phyloP scores from a whole-genome alignment of 176 grass and related monocot genomes.

The Bromus sterilis region DNA sequence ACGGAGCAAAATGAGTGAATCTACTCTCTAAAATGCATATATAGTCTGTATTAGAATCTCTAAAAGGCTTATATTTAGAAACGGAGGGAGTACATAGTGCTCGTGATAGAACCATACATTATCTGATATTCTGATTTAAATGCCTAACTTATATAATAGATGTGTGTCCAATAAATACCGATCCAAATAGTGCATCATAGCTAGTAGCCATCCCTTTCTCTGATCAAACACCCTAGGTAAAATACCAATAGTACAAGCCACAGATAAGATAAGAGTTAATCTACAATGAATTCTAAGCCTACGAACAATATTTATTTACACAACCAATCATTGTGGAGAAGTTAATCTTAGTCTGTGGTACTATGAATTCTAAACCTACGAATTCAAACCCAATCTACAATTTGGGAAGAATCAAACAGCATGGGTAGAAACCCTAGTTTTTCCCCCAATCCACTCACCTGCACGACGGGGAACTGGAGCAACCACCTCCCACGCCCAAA shows the following conservation, averaged over 20 bases:
- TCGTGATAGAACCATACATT: neutral
- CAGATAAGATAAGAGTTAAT: neutral
- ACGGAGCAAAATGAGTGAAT: too few relatives aligned
- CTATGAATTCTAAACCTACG: neutral
- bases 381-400: neutral
- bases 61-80: too few relatives aligned
- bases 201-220: neutral
- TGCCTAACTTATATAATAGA: neutral
- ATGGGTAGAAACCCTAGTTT: slow-evolving; percentile 29
- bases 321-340: neutral
- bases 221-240: neutral
- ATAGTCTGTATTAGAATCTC: too few relatives aligned
- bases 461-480: slow-evolving; percentile 48
- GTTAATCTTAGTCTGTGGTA: neutral
- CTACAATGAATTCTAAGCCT: too few relatives aligned
- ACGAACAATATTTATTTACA: neutral
- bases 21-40: too few relatives aligned
- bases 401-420: neutral
- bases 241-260: neutral
- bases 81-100: neutral
- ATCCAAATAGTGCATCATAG: neutral
- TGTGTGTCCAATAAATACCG: neutral
- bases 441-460: slow-evolving; percentile 31
- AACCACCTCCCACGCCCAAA: slow-evolving; percentile 42
- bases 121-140: neutral